Evolutionary conservation across 2,329 filamentous ascomycete species (phyloP), one percentile per base, ranked within the genome.

Genomic region (Alternaria triticimaculans): DNA sequence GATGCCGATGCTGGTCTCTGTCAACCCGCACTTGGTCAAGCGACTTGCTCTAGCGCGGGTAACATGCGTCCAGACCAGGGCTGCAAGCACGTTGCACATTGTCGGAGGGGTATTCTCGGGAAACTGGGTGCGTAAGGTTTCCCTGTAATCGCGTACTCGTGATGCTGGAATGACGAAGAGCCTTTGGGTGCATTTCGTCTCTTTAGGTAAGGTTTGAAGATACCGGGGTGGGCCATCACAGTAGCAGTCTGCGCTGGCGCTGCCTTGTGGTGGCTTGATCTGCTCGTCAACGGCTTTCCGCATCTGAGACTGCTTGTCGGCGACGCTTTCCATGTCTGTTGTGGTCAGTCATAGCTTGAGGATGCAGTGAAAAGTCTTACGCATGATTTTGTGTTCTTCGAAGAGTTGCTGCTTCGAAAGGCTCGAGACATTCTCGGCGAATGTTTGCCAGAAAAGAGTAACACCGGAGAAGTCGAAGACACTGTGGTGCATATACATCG

Each of bases 11-110:
- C 69, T 76, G 2, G 76, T 75, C 45, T 72, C 59, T 15, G 70
- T 63, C 45, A 73, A 49, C 4, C 65, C 66, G 45, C 62, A 65
- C n/a, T 67, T 46, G 15, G 56, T 46, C 43, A 76, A 53, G 48
- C 73, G 70, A 5, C 51, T 44, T 44, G 69, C 71, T 66, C 77
- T 70, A 50, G 77, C 76, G 18, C 77, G 73, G 46, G 76, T 78
- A 33, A 77, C 69, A 44, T 78, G 75, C n/a, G 75, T 77, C 77
- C 77, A 79, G 12, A 78, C 68, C 28, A 79, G 56, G 18, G 77
- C 76, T 20, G 75, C 72, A 41, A 79, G 67, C 6, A 78, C 69
- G 53, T 77, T 78, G 63, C 71, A 79, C 55, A 76, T 71, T 9
- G 73, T 76, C 0, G 73, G 70, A 18, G 68, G 68, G 15, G 67